Percentiles rank a stretch among this genome's conserved stretches.
Evolutionary conservation across 1,284 basidiomycete genomes (phyloP).

Genomic region (Cystobasidium slooffiae): DNA sequence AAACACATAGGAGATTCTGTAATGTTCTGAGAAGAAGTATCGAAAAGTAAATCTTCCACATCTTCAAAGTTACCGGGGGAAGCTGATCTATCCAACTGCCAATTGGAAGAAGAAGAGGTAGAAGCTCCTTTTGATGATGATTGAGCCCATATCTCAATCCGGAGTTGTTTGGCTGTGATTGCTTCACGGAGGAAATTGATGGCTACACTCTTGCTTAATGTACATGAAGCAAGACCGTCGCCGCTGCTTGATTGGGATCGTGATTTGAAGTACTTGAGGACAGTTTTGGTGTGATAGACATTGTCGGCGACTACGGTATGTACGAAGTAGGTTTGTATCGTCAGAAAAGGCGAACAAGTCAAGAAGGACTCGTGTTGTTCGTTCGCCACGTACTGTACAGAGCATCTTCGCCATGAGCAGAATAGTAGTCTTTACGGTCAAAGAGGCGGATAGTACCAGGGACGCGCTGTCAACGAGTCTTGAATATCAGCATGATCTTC

Average conservation of each 20-base stretch:
- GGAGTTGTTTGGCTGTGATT: slow-evolving; percentile 84
- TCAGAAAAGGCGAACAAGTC: background rate
- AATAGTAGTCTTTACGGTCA: slow-evolving; percentile 79
- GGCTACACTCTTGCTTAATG: slow-evolving; percentile 78
- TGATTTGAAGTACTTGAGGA: slow-evolving; percentile 78
- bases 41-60: slow-evolving; percentile 91
- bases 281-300: slow-evolving; percentile 76
- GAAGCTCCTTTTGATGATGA: slow-evolving; percentile 35
- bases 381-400: slow-evolving; percentile 76
- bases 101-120: slow-evolving; percentile 46
- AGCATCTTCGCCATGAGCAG: slow-evolving; percentile 86
- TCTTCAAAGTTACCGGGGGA: slow-evolving; percentile 93
- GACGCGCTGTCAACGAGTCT: slow-evolving; percentile 54
- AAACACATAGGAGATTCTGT: slow-evolving; percentile 86
- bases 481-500: slow-evolving; percentile 62
- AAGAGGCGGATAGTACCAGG: slow-evolving; percentile 77
- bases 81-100: slow-evolving; percentile 63
- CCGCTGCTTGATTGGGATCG: slow-evolving; percentile 50
- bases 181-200: slow-evolving; percentile 87
- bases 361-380: background rate
- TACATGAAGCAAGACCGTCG: slow-evolving; percentile 72
- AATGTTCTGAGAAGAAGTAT: slow-evolving; percentile 68
- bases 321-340: background rate
- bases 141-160: slow-evolving; percentile 74
- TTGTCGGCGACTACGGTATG: slow-evolving; percentile 40